Evolutionary conservation across 2,329 filamentous ascomycete species (phyloP), one percentile per base, ranked within the genome.

Genomic region (Ceratocystis diversiconidia): DNA sequence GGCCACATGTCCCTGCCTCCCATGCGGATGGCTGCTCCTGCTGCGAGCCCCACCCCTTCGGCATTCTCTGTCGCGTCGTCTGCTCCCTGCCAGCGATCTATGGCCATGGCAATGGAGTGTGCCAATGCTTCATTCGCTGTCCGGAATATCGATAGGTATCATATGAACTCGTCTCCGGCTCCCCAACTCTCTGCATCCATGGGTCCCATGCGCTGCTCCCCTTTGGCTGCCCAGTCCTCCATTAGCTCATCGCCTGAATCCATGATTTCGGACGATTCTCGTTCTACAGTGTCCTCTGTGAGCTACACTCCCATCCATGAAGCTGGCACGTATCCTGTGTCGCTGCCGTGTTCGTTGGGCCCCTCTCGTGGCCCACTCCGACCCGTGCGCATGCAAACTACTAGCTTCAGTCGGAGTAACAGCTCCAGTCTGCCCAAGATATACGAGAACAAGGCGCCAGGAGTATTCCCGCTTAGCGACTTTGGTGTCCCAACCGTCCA

Each of bases 201-300:
- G 62, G 72, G 70, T 62, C 75, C 77, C 1, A 74, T 76, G 46
- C 83, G 84, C 68, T 82, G 83, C 68, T 85, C 83, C 15, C 86
- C 84, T 17, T 79, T 86, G 68, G 83, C 83, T 72, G 84, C 80
- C 71, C 84, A 84, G 19, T 76, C 84, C 70, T 86, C 84, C 30
- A 82, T 81, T 36, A 80, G 81, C 43, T 86, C 84, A 67, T 86
- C 84, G 32, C 84, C 84, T 68, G 84, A 86, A 72, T 86, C 84
- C 65, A 86, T 86, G 83, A 75, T 86, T 59, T 86, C 84, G 67
- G 84, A 86, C 72, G 77, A 78, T 66, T 85, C 81, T 67, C 79
- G 79, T 68, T 79, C 82, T 69, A 86, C 84, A 69, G 82, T 83
- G 73, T 85, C 82, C 63, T 85, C 84, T 72, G 86, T 83, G 19